phyloP scores from a whole-genome alignment of 2,329 filamentous ascomycete species.

The Pestalotiopsis fici region DNA sequence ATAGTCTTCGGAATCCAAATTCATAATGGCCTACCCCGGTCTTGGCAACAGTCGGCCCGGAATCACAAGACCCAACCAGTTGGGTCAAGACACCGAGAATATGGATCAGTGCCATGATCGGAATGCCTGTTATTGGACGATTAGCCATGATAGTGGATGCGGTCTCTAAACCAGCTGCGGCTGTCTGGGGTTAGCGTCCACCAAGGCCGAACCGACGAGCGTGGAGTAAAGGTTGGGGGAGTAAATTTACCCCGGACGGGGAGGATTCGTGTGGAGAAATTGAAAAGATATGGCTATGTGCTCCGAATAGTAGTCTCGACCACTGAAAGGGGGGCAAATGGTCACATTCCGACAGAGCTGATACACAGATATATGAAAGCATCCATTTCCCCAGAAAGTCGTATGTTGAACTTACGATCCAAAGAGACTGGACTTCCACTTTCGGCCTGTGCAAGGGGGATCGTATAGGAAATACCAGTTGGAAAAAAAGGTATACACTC shows the following conservation, averaged over 20 bases:
- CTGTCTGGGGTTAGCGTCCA: not conserved
- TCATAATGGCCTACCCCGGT: not conserved
- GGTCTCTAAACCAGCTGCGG: not conserved
- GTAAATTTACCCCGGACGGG: not conserved
- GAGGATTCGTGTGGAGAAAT: not conserved
- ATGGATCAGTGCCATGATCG: not conserved
- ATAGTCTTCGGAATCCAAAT: not conserved
- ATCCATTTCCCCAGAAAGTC: not conserved
- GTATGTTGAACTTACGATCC: not conserved
- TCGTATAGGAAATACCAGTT: not conserved
- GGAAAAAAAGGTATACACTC: not conserved
- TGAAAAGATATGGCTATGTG: not conserved
- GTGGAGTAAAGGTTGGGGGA: not conserved
- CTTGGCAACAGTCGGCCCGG: not conserved
- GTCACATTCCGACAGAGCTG: not conserved
- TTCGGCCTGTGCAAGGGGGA: not conserved
- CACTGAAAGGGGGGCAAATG: not conserved
- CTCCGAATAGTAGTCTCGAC: not conserved
- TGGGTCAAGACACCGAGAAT: not conserved
- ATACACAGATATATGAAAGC: not conserved
- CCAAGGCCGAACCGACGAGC: not conserved
- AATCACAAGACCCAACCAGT: not conserved
- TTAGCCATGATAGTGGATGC: not conserved
- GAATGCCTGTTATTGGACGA: not conserved
- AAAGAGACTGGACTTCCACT: not conserved